Percentiles rank a stretch among this genome's conserved stretches.
phyloP scores from a whole-genome alignment of 257 asterid genomes.

The Striga asiatica region DNA sequence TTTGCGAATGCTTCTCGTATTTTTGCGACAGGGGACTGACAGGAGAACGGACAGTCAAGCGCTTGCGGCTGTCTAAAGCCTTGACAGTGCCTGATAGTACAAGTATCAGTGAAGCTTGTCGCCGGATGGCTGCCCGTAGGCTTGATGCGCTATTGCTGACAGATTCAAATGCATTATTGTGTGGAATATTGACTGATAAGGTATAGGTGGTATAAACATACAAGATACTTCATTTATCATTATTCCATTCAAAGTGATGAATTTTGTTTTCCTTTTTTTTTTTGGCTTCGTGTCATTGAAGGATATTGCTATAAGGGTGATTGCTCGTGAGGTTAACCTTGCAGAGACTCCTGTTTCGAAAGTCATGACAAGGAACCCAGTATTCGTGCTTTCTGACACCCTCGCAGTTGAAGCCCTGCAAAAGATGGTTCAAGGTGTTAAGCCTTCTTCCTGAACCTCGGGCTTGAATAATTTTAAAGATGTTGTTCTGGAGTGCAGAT shows the following conservation, averaged over 20 bases:
- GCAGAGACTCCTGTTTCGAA: slow-evolving; percentile 84
- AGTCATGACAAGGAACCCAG: slow-evolving; percentile 97
- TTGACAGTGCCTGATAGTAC: slow-evolving; percentile 83
- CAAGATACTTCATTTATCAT: background rate
- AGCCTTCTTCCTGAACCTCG: too few species aligned
- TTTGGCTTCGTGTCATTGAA: slow-evolving; percentile 16
- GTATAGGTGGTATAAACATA: slow-evolving; percentile 33
- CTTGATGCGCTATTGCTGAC: slow-evolving; percentile 89
- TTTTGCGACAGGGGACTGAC: slow-evolving; percentile 51
- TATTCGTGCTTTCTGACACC: slow-evolving; percentile 91
- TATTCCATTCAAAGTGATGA: background rate
- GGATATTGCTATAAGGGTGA: slow-evolving; percentile 85
- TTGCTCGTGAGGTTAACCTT: slow-evolving; percentile 68
- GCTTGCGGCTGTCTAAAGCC: slow-evolving; percentile 83
- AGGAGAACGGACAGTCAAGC: slow-evolving; percentile 92
- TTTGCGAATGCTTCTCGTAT: too few species aligned
- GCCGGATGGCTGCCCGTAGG: slow-evolving; percentile 83
- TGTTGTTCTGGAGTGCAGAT: too few species aligned
- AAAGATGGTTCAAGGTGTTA: slow-evolving; percentile 98
- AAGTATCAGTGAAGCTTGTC: slow-evolving; percentile 74
- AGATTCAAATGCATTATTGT: slow-evolving; percentile 84
- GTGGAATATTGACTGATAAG: slow-evolving; percentile 96
- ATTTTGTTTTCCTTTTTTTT: too few species aligned
- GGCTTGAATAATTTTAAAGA: too few species aligned
- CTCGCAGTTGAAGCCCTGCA: slow-evolving; percentile 98